These are phyloP conservation scores for Nakaseomyces sp. DNA, from an alignment of 1,139 yeast genomes.

Conservation along the genomic window DNA sequence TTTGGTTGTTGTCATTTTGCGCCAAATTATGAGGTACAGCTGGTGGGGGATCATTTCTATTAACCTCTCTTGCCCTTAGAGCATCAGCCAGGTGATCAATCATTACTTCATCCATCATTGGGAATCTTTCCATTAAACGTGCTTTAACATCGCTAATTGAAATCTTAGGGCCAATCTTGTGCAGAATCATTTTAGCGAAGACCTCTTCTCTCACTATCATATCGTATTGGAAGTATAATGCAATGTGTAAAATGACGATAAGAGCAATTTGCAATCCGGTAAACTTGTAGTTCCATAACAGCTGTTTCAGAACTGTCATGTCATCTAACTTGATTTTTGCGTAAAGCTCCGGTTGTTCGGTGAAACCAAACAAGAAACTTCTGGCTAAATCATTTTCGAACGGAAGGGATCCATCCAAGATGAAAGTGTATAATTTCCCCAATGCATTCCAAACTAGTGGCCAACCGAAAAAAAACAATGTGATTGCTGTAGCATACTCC, in stretches of 20 bases:
- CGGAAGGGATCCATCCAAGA: constrained; percentile 45
- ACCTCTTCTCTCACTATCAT: constrained; percentile 69
- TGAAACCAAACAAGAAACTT: constrained; percentile 45
- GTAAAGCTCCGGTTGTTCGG: constrained; percentile 8
- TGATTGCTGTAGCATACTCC: constrained; percentile 34
- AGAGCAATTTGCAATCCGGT: constrained; percentile 27
- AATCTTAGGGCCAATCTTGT: constrained; percentile 51
- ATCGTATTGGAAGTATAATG: constrained; percentile 53
- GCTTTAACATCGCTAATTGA: constrained; percentile 29
- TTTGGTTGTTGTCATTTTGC: constrained; percentile 3
- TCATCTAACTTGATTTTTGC: constrained; percentile 1
- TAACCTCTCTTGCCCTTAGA: constrained; percentile 20
- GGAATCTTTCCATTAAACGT: constrained; percentile 24
- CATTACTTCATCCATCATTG: constrained; percentile 27
- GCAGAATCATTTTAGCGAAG: constrained; percentile 45
- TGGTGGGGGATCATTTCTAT: constrained; percentile 11
- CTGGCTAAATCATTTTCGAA: constrained; percentile 33
- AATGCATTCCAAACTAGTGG: constrained; percentile 50
- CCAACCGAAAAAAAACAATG: constrained; percentile 43
- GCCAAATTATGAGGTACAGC: constrained; percentile 13
- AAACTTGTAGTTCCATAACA: constrained; percentile 18
- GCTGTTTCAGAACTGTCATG: constrained; percentile 8
- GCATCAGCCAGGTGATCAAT: constrained; percentile 25
- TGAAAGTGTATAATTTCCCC: constrained; percentile 46
- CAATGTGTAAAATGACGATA: constrained; percentile 38